Evolutionary conservation across 1,284 basidiomycete genomes (phyloP).

Genomic region (Ustilago curta): DNA sequence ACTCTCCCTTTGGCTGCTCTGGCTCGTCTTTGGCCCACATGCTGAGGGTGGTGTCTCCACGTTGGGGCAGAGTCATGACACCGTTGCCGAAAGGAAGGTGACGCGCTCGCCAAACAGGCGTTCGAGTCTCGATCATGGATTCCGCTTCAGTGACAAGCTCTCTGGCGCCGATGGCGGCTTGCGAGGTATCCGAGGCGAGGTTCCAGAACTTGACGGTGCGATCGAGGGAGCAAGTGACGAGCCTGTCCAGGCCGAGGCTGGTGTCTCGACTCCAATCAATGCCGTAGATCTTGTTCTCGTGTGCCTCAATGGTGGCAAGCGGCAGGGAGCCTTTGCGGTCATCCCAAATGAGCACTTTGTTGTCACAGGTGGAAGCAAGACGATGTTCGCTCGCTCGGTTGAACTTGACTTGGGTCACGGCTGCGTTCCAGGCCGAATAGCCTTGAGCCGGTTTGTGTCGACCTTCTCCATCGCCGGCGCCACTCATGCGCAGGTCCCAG

Average conservation of each 20-base stretch:
- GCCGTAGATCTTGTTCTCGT: constrained; percentile 67
- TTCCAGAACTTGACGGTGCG: constrained; percentile 68
- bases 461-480: constrained; percentile 21
- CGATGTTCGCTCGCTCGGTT: constrained; percentile 54
- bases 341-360: constrained; percentile 68
- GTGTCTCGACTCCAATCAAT: constrained; percentile 66
- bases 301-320: constrained; percentile 61
- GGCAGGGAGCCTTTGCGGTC: constrained; percentile 63
- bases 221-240: constrained; percentile 68
- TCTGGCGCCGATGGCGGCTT: constrained; percentile 57
- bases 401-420: constrained; percentile 67
- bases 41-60: constrained; percentile 84
- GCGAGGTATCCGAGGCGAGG: constrained; percentile 48
- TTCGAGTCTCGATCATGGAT: constrained; percentile 77
- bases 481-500: constrained; percentile 65
- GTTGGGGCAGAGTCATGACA: constrained; percentile 87
- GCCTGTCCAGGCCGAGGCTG: constrained; percentile 56
- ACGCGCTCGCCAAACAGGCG: constrained; percentile 94
- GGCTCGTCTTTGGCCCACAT: constrained; percentile 79
- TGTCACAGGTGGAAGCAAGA: constrained; percentile 60
- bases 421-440: constrained; percentile 67
- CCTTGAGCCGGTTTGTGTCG: constrained; percentile 60
- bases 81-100: constrained; percentile 92
- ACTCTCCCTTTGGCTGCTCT: constrained; percentile 77
- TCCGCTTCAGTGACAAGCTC: constrained; percentile 63